Base-by-base conservation (phyloP, 768 basidiomycete species). In the Goffeauzyma gilvescens region DNA sequence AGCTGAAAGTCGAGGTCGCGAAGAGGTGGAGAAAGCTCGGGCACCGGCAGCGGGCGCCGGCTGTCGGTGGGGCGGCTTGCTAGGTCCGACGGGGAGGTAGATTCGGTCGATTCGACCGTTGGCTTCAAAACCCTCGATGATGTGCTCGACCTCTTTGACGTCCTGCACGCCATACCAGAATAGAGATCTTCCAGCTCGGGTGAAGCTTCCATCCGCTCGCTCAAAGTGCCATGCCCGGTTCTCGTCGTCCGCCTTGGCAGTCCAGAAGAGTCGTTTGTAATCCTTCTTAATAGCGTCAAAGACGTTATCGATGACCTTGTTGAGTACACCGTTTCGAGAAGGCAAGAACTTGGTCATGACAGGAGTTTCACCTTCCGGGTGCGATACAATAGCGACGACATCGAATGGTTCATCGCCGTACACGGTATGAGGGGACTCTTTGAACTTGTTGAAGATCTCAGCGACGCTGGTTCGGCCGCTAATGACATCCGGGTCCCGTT, bases 331-430 rank as follows among this genome's bases (percentile, higher is more conserved):
- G 45, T 72, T 78, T 40, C 84, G 76, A 15, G 84, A 84, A 4
- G 87, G 66, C 41, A 96, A 73, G 55, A 96, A 75, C 63, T 93
- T 89, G 47, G 81, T 85, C 72, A 98, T 74, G 27, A 98, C 79
- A 5, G 93, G 84, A 18, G 54, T 57, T 66, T 95, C 80, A 51
- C 77, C 86, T 33, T 76, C 74, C 1, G 93, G 90, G 62, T 85
- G 84, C 5, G 83, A 78, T 27, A 98, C 85, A 47, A 98, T 77
- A 17, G 89, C 93, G 38, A 98, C 71, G 27, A 83, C 85, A 55
- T 98, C 90, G 48, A 95, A 73, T 7, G 87, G 86, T 63, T 98
- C 93, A 63, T 98, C 90, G n/a, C 86, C 90, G 62, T 96, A 95
- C 55, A 98, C 78, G 13, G 84, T 86, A 70, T 79, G 89, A 0